Percentiles rank a stretch among this genome's conserved stretches.
Conservation (phyloP, 2,329 filamentous ascomycete genomes). For the Hypomyces rosellus region DNA sequence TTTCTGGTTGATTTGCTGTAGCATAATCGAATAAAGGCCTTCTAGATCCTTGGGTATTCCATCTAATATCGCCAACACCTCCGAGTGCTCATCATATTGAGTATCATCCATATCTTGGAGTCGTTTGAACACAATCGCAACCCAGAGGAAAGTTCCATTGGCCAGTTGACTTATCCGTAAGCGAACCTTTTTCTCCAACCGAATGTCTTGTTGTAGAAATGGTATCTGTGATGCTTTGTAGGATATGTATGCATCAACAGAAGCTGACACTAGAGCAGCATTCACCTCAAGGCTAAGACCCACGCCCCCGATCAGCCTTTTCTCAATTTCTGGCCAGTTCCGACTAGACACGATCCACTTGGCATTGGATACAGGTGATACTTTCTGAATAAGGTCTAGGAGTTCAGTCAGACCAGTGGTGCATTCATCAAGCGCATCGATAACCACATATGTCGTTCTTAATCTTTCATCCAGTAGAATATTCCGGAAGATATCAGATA, state of each 20-base stretch:
- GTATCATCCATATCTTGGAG: slow-evolving; percentile 1
- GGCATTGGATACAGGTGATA: neutral
- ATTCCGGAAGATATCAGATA: slow-evolving; percentile 31
- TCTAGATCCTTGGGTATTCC: neutral
- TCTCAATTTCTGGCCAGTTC: slow-evolving; percentile 12
- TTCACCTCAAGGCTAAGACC: slow-evolving; percentile 19
- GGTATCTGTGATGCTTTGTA: neutral
- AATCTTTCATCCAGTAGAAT: slow-evolving; percentile 34
- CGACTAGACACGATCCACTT: slow-evolving; percentile 7
- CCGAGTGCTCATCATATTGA: neutral
- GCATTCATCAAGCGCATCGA: slow-evolving; percentile 45
- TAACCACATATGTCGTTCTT: slow-evolving; percentile 26
- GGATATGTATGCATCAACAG: slow-evolving; percentile 4
- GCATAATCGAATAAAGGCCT: slow-evolving; percentile 32
- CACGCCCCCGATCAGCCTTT: neutral
- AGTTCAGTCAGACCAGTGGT: neutral
- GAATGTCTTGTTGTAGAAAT: slow-evolving; percentile 5
- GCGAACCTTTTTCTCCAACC: slow-evolving; percentile 5
- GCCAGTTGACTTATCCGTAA: slow-evolving; percentile 23
- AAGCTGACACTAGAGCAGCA: slow-evolving; percentile 1
- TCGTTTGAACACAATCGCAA: slow-evolving; percentile 14
- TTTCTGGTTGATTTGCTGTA: slow-evolving; percentile 23
- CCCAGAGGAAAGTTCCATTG: slow-evolving; percentile 27
- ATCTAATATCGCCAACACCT: neutral
- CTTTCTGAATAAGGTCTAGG: neutral